Conservation (phyloP, 345 rosid species). For the rapeseed (Brassica napus) region Da-Ae NC_063448.1:55635001-55635500, state of each 20-base stretch:
- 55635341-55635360: neutral
- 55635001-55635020: slow-evolving; percentile 54
- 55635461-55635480: neutral
- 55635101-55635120: slow-evolving; percentile 68
- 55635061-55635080: slow-evolving; percentile 57
- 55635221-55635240: slow-evolving; percentile 62
- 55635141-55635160: neutral
- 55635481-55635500: neutral
- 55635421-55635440: slow-evolving; percentile 60
- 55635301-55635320: slow-evolving; percentile 46
- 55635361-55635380: slow-evolving; percentile 10
- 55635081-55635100: slow-evolving; percentile 67
- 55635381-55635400: slow-evolving; percentile 80
- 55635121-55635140: slow-evolving; percentile 62
- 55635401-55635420: slow-evolving; percentile 63
- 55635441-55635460: slow-evolving; percentile 20
- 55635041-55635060: slow-evolving; percentile 56
- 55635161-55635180: neutral
- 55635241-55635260: slow-evolving; percentile 59
- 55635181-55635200: slow-evolving; percentile 4
- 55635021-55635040: slow-evolving; percentile 55
- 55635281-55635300: slow-evolving; percentile 51
- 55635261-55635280: slow-evolving; percentile 65
- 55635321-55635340: neutral
- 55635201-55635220: slow-evolving; percentile 57